phyloP scores from a whole-genome alignment of 371 early-diverging fungal species.

The Apophysomyces sp. region DNA sequence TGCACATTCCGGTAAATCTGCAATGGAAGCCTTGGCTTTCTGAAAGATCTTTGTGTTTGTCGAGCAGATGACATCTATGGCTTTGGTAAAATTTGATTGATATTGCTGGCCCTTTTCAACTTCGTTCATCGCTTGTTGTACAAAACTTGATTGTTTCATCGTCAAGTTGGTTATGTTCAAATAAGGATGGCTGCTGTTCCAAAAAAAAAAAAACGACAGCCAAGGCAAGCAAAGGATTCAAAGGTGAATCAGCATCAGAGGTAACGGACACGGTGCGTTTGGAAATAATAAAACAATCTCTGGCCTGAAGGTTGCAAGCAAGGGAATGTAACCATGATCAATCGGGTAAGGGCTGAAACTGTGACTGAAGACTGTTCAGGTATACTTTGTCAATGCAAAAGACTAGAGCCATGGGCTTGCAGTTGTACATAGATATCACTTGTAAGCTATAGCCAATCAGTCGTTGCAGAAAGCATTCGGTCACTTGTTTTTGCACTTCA shows the following conservation, averaged over 20 bases:
- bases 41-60: background rate
- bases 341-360: conserved; percentile 1
- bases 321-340: background rate
- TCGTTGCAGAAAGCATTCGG: background rate
- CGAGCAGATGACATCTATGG: background rate
- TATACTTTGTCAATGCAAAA: conserved; percentile 7
- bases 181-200: background rate
- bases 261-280: background rate
- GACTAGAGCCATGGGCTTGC: background rate
- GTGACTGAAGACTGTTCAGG: conserved; percentile 9
- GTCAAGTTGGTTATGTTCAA: background rate
- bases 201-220: background rate
- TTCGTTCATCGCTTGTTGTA: background rate
- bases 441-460: conserved; percentile 3
- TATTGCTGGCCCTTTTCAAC: background rate
- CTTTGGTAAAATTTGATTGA: background rate
- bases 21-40: background rate
- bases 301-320: background rate
- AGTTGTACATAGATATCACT: conserved; percentile 1
- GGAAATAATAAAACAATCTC: background rate
- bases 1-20: background rate
- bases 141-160: background rate
- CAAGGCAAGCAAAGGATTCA: background rate
- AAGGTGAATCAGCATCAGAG: background rate
- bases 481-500: conserved; percentile 2